Evolutionary conservation across 2,329 filamentous ascomycete species (phyloP), one percentile per base, ranked within the genome.

Genomic region (Tolypocladium nubicola): DNA sequence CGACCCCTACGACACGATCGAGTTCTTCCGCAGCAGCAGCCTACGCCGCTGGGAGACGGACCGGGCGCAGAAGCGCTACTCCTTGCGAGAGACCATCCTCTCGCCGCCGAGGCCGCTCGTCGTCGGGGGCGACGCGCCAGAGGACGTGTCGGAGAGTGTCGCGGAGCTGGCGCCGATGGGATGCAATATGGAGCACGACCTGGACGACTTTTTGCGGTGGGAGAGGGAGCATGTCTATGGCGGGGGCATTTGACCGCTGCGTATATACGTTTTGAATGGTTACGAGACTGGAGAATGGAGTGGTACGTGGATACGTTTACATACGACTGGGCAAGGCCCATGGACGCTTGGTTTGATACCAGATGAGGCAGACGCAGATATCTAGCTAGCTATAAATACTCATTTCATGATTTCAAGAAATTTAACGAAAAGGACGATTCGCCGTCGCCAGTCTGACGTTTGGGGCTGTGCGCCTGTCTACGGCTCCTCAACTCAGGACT

Each of bases 121-220:
- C 23, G 71, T 79, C 43, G 70, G 69, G 33, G 70, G 68, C 40
- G 72, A 71, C 30, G 70, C 72, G 38, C 38, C 49, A 9, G 54
- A 41, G 9, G 52, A 53, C 23, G 49, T 53, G 13, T 26, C 61
- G 37, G 58, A 61, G 35, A 63, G 65, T 40, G 60, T 66, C 33
- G 60, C 71, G 37, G 72, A 74, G 55, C 65, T 73, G 11, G 75
- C 81, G 56, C 79, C 81, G 0, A 84, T 85, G 82, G 81, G 81
- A 0, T 84, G 79, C 64, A 85, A 85, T 61, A 71, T 85, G 2
- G 76, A 76, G 13, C 79, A 83, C 60, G 82, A 85, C 64, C 65
- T 85, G 43, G 79, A 79, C 1, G 81, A 84, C 59, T 85, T 82
- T 62, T 64, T 85, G 53, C 74, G 71, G 56, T 85, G 81, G 81